Conservation (phyloP, 169 alveolate genomes). For the Theileria equi region DNA sequence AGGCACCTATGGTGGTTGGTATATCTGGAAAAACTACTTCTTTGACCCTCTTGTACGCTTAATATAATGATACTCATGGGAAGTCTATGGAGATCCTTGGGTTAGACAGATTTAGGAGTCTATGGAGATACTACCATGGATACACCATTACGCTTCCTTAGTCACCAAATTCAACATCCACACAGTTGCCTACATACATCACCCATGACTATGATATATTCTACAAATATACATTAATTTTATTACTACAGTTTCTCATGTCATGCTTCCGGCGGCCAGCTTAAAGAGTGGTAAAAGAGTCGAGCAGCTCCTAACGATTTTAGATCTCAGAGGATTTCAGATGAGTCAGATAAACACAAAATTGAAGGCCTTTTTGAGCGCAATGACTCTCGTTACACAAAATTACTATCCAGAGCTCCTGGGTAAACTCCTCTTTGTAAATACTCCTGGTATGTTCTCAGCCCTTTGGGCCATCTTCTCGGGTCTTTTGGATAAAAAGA, state of each 20-base stretch:
- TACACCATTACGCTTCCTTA: too few relatives aligned
- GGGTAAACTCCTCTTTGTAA: constrained; percentile 84
- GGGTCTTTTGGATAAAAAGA: constrained; percentile 84
- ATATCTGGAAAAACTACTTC: too few relatives aligned
- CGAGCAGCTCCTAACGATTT: constrained; percentile 66
- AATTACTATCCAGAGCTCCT: constrained; percentile 90
- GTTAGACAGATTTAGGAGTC: too few relatives aligned
- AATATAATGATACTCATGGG: too few relatives aligned
- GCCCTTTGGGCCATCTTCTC: constrained; percentile 86
- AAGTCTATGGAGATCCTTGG: too few relatives aligned
- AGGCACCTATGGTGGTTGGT: too few relatives aligned
- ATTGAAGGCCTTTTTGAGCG: constrained; percentile 59
- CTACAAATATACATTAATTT: neutral
- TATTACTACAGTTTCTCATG: constrained; percentile 30
- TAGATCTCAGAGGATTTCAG: constrained; percentile 68
- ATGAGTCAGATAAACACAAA: constrained; percentile 64
- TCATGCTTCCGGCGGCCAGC: constrained; percentile 51
- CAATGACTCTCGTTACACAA: constrained; percentile 79
- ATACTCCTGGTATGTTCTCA: constrained; percentile 87
- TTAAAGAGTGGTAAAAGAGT: constrained; percentile 24
- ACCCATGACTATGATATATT: neutral
- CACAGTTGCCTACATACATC: too few relatives aligned
- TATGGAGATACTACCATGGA: too few relatives aligned
- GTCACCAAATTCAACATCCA: too few relatives aligned
- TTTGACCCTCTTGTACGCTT: too few relatives aligned